These are phyloP conservation scores for Stellera chamaejasme DNA, from an alignment of 345 rosid species.

Conservation along the genomic window DNA sequence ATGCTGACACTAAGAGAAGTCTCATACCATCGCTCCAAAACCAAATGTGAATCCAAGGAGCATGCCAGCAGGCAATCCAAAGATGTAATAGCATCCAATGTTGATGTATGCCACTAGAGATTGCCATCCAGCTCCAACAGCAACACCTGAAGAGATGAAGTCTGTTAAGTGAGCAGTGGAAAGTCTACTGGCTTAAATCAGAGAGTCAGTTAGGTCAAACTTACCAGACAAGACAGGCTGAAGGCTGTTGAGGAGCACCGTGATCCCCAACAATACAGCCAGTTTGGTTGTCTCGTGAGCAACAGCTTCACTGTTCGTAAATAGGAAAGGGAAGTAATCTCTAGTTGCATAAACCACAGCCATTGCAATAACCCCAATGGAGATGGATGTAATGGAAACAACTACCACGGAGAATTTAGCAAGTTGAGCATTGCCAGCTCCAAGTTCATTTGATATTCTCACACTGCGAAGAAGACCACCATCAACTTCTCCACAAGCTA, in stretches of 20 bases:
- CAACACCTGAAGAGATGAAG: constrained; percentile 50
- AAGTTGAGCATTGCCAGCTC: constrained; percentile 54
- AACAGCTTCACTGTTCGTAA: constrained; percentile 66
- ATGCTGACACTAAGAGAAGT: background rate
- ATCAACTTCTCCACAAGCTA: background rate
- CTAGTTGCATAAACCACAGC: constrained; percentile 47
- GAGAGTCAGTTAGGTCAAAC: background rate
- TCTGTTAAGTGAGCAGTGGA: background rate
- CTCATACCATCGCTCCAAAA: constrained; percentile 55
- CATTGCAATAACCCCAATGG: constrained; percentile 56
- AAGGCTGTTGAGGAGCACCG: constrained; percentile 79
- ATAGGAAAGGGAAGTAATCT: constrained; percentile 66
- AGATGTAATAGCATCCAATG: constrained; percentile 70
- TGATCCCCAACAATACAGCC: constrained; percentile 54
- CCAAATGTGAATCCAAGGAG: constrained; percentile 68
- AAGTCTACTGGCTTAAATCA: background rate
- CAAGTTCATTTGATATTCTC: constrained; percentile 89
- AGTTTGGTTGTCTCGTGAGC: constrained; percentile 73
- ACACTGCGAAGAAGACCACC: constrained; percentile 38
- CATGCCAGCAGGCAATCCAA: constrained; percentile 83
- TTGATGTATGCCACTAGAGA: constrained; percentile 74
- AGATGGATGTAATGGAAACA: constrained; percentile 60
- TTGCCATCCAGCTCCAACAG: constrained; percentile 99
- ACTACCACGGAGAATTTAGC: constrained; percentile 70
- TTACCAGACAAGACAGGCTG: constrained; percentile 86